These are phyloP conservation scores for Pelargonium citronellum DNA, from an alignment of 441 rosid species.

Conservation along the genomic window DNA sequence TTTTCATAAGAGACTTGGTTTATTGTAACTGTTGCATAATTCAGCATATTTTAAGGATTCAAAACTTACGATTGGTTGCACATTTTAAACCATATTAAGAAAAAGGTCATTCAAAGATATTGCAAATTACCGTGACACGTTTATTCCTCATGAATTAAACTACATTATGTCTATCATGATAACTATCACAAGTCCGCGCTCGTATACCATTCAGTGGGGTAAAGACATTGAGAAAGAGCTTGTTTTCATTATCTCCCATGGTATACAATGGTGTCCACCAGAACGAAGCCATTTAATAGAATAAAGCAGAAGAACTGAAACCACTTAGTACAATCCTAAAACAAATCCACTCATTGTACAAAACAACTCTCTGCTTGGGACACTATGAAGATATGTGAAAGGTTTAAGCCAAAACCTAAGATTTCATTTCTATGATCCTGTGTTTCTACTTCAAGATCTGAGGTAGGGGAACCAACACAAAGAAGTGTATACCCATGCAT, in stretches of 20 bases:
- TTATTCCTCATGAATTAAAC: not conserved
- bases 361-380: not conserved
- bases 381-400: conserved; percentile 2
- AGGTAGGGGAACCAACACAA: conserved; percentile 77
- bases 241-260: too few relatives aligned
- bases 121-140: not conserved
- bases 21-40: not conserved
- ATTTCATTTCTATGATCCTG: conserved; percentile 46
- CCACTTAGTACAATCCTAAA: not conserved
- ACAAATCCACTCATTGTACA: conserved; percentile 63
- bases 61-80: conserved; percentile 62
- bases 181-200: not conserved
- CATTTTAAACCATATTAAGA: not conserved
- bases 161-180: not conserved
- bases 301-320: too few relatives aligned
- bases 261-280: too few relatives aligned
- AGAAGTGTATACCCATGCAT: conserved; percentile 86
- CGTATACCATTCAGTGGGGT: not conserved
- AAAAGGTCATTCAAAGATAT: not conserved
- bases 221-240: too few relatives aligned
- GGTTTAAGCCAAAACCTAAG: not conserved
- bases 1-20: not conserved
- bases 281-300: too few relatives aligned
- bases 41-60: conserved; percentile 11
- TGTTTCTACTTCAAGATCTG: conserved; percentile 84